Evolutionary conservation across 768 basidiomycete species (phyloP), one percentile per base, ranked within the genome.

Genomic region (Pulveroboletus ravenelii): DNA sequence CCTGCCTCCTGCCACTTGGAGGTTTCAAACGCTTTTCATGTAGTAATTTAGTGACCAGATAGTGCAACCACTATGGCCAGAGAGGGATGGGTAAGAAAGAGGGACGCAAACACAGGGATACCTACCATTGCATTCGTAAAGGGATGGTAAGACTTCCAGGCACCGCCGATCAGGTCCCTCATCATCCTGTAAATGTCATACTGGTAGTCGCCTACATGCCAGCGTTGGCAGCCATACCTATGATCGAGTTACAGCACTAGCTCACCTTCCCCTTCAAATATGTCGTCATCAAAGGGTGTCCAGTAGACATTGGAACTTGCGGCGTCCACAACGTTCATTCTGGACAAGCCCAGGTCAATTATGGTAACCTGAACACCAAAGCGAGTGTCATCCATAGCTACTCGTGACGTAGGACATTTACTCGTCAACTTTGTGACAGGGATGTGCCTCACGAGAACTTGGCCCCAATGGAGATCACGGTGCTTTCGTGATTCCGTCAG

Each of bases 401-500:
- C 48, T 30, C 70, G 65, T 66, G 51, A 62, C 59, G 52, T 71
- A 41, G 37, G 40, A 41, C 42, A 20, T 74, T 60, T 72, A 51
- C 48, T 70, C 64, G 42, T 73, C 41, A 7, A 65, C 52, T 57
- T 73, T 67, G 41, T 63, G 46, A 59, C 54, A 20, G 76, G 68
- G 3, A 78, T 50, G 51, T 77, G 74, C 61, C 84, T 84, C 42
- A 98, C 82, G 8, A 99, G 77, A 44, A 99, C 88, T 67, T 99
- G 96, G 18, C 96, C 96, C 82, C 91, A 92, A 61, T 99, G 96
- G n/a, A 99, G 80, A 67, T 99, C 96, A 30, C 96, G 92, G 69
- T 99, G 96, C 95, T 99, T 61, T 43, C 32, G 31, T 5, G 44
- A 18, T 37, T 27, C 27, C 42, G 46, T 54, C 29, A 57, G 47